Evolutionary conservation across 345 rosid genomes (phyloP).

Genomic region (Durio zibethinus): DNA sequence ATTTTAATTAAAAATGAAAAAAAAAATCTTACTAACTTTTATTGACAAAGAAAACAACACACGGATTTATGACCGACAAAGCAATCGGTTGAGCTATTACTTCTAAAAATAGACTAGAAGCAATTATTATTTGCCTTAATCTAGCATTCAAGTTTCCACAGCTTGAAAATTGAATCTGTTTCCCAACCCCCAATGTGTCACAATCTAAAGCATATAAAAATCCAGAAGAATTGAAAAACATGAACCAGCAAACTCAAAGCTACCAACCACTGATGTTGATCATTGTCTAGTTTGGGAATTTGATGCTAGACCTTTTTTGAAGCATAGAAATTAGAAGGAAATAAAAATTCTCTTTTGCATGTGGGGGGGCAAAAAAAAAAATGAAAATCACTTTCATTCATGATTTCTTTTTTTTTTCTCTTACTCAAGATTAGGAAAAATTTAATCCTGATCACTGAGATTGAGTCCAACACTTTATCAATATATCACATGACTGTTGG

Average conservation of each 20-base stretch:
- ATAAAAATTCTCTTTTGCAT: no score
- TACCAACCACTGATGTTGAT: conserved; percentile 9
- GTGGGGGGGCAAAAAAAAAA: no score
- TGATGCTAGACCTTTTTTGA: background rate
- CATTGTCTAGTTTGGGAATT: background rate
- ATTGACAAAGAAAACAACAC: no score
- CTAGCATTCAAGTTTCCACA: background rate
- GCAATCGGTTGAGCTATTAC: background rate
- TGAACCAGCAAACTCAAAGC: conserved; percentile 35
- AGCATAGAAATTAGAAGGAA: background rate
- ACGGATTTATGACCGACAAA: no score
- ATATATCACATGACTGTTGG: no score
- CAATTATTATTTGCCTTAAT: background rate
- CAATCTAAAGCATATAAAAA: background rate
- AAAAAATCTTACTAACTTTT: no score
- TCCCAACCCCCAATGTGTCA: background rate
- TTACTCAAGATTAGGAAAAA: no score
- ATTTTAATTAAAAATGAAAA: no score
- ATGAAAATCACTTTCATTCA: no score
- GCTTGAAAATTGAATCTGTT: background rate
- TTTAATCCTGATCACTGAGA: no score
- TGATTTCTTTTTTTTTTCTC: no score
- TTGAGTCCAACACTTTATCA: no score
- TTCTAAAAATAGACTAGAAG: background rate
- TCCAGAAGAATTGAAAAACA: background rate